These are phyloP conservation scores for Lipomyces oligophaga DNA, from an alignment of 805 yeast genomes.

Conservation along the genomic window DNA sequence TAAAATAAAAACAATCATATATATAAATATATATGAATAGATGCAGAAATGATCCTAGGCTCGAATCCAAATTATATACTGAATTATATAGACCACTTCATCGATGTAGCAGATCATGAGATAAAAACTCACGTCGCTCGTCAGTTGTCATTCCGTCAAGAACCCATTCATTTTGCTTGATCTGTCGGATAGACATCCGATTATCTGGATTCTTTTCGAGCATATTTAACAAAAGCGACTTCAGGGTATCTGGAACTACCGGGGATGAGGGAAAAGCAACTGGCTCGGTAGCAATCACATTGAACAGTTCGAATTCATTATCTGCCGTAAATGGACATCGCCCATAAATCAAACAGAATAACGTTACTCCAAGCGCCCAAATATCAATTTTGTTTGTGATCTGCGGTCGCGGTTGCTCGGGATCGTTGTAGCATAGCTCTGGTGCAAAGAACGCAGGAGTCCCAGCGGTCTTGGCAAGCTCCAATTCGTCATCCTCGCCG, in stretches of 20 bases:
- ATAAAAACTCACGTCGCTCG: slow-evolving; percentile 9
- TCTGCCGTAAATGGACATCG: slow-evolving; percentile 83
- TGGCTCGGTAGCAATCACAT: slow-evolving; percentile 64
- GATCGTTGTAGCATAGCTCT: slow-evolving; percentile 70
- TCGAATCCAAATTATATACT: too few species aligned
- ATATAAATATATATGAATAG: too few species aligned
- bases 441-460: slow-evolving; percentile 97
- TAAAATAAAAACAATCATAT: too few species aligned
- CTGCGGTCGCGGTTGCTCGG: slow-evolving; percentile 42
- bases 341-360: slow-evolving; percentile 85
- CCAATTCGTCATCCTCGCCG: slow-evolving; percentile 52
- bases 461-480: slow-evolving; percentile 93
- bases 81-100: too few species aligned
- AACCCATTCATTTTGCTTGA: slow-evolving; percentile 73
- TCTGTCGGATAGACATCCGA: slow-evolving; percentile 66
- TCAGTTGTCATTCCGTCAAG: slow-evolving; percentile 40
- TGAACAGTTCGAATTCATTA: slow-evolving; percentile 79
- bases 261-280: slow-evolving; percentile 53
- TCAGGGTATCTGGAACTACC: slow-evolving; percentile 32
- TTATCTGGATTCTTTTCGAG: slow-evolving; percentile 65
- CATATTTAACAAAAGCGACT: slow-evolving; percentile 57
- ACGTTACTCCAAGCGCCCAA: slow-evolving; percentile 96
- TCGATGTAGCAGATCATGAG: slow-evolving; percentile 12
- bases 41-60: too few species aligned
- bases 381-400: slow-evolving; percentile 84